Conservation (phyloP, 2,329 filamentous ascomycete genomes). For the Fusarium sp. region DNA sequence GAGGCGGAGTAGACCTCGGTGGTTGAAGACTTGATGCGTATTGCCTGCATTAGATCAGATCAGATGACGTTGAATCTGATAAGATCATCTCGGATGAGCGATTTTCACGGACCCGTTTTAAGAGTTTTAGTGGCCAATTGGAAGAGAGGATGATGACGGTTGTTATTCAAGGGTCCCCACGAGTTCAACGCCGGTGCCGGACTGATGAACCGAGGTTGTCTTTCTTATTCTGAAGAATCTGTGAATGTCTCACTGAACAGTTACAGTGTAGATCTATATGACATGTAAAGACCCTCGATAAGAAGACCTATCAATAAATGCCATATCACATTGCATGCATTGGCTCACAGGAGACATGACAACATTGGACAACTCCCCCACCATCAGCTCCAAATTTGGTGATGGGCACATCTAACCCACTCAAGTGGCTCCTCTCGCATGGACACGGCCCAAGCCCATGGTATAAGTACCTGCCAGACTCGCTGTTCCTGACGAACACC, state of each 20-base stretch:
- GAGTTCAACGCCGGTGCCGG: constrained; percentile 25
- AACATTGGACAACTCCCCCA: neutral
- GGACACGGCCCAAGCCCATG: constrained; percentile 10
- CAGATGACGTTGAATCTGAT: constrained; percentile 32
- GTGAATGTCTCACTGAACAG: neutral
- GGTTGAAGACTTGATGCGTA: constrained; percentile 15
- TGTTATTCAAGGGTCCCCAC: constrained; percentile 25
- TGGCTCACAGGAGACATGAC: neutral
- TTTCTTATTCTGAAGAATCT: neutral
- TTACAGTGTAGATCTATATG: neutral
- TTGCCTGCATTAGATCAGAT: constrained; percentile 30
- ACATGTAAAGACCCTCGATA: neutral
- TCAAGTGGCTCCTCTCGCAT: constrained; percentile 17
- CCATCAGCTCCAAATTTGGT: constrained; percentile 8
- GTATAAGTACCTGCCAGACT: constrained; percentile 25
- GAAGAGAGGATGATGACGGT: neutral
- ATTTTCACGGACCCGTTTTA: constrained; percentile 29
- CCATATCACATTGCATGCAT: constrained; percentile 14
- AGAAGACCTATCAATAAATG: neutral
- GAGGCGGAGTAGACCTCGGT: neutral
- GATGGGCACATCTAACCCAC: constrained; percentile 33
- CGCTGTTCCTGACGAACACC: neutral
- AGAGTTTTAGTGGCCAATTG: neutral
- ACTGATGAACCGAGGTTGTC: constrained; percentile 17
- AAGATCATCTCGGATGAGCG: constrained; percentile 36